Evolutionary conservation across 1,284 basidiomycete genomes (phyloP).

Genomic region (Sanghuangporus baumii): DNA sequence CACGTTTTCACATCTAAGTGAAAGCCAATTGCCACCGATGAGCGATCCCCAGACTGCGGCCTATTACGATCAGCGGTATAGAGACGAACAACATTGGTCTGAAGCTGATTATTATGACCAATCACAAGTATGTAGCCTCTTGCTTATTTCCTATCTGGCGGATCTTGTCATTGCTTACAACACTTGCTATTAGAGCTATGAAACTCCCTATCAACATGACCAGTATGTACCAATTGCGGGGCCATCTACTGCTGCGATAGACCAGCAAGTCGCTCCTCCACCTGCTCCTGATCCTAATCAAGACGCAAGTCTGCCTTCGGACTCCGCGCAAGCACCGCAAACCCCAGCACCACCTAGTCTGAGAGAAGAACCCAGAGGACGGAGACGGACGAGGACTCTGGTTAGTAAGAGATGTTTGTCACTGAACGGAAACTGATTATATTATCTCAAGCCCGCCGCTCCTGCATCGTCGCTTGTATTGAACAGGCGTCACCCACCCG

Average conservation of each 20-base stretch:
- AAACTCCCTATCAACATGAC: not conserved
- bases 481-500: slow-evolving; percentile 54
- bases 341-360: not conserved
- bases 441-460: slow-evolving; percentile 48
- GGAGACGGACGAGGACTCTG: slow-evolving; percentile 57
- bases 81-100: slow-evolving; percentile 54
- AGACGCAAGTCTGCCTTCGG: not conserved
- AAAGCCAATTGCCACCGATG: slow-evolving; percentile 22
- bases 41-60: slow-evolving; percentile 3
- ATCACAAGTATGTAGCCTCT: slow-evolving; percentile 26
- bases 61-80: slow-evolving; percentile 49
- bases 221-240: not conserved
- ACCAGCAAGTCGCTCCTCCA: not conserved
- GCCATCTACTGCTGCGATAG: not conserved
- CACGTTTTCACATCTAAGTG: slow-evolving; percentile 32
- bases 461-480: slow-evolving; percentile 58
- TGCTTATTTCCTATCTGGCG: not conserved
- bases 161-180: not conserved
- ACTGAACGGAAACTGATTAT: slow-evolving; percentile 19
- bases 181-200: not conserved
- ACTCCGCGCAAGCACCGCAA: not conserved
- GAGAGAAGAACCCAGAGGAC: slow-evolving; percentile 42
- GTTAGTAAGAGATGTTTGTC: slow-evolving; percentile 29
- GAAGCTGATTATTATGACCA: slow-evolving; percentile 53
- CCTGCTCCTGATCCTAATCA: not conserved